Percentiles rank a stretch among this genome's conserved stretches.
Conservation (phyloP, 768 basidiomycete species). For the Xerocomellus chrysenteron region DNA sequence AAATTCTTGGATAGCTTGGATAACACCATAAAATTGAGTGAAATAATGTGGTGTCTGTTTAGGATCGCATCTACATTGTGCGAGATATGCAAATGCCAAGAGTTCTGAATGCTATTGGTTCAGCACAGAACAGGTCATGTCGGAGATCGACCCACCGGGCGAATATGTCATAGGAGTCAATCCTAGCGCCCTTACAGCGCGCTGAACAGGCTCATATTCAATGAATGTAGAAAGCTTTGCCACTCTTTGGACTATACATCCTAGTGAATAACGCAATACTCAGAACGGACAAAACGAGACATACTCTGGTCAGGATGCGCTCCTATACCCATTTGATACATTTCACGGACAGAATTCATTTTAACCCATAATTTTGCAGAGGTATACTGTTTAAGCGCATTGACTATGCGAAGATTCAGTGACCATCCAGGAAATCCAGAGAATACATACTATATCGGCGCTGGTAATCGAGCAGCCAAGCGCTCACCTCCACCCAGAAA, state of each 20-base stretch:
- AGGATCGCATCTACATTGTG: conserved; percentile 82
- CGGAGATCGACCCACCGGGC: conserved; percentile 43
- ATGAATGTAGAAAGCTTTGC: conserved; percentile 44
- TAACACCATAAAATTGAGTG: conserved; percentile 52
- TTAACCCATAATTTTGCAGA: conserved; percentile 47
- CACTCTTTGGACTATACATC: conserved; percentile 51
- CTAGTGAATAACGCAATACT: conserved; percentile 2
- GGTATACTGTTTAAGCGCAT: conserved; percentile 44
- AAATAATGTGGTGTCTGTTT: conserved; percentile 62
- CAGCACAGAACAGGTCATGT: neutral
- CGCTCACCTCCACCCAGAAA: conserved; percentile 75
- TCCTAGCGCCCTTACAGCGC: conserved; percentile 52
- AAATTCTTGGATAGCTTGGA: conserved; percentile 47
- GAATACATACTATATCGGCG: conserved; percentile 42
- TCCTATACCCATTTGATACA: conserved; percentile 71
- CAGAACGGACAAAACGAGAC: conserved; percentile 15
- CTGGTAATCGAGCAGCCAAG: conserved; percentile 64
- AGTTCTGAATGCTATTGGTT: conserved; percentile 46
- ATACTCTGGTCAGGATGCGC: conserved; percentile 77
- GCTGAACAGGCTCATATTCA: conserved; percentile 39
- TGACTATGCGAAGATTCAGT: conserved; percentile 35
- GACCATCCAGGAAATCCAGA: conserved; percentile 5
- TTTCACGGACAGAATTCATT: conserved; percentile 60
- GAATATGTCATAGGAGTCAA: conserved; percentile 67
- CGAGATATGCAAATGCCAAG: conserved; percentile 74